Evolutionary conservation across 768 basidiomycete species (phyloP).

Genomic region (Agrocybe praecox): DNA sequence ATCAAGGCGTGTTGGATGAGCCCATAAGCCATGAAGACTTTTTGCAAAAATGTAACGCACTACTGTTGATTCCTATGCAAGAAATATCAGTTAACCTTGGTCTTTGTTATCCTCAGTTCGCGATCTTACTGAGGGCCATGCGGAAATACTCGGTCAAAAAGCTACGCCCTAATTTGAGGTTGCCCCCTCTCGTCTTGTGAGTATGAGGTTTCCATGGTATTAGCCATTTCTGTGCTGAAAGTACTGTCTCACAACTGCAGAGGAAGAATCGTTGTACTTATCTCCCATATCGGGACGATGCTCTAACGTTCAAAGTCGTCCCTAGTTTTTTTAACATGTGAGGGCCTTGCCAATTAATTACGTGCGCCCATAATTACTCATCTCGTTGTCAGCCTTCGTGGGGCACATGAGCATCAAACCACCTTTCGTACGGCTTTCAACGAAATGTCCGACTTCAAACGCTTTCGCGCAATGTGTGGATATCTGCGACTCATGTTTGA

Average conservation of each 20-base stretch:
- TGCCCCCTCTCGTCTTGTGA: slow-evolving; percentile 4
- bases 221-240: neutral
- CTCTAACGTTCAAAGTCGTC: neutral
- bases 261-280: neutral
- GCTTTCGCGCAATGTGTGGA: neutral
- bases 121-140: neutral
- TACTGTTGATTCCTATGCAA: neutral
- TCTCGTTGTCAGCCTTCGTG: neutral
- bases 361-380: neutral
- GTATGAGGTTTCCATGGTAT: neutral
- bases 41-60: neutral
- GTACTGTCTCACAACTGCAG: neutral
- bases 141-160: slow-evolving; percentile 1
- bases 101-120: neutral
- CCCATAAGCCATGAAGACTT: neutral
- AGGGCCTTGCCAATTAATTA: neutral
- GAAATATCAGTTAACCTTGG: neutral
- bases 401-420: neutral
- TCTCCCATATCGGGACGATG: neutral
- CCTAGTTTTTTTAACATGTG: neutral
- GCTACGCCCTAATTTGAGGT: neutral
- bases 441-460: neutral
- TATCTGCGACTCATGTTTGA: slow-evolving; percentile 5
- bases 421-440: neutral
- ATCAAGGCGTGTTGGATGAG: neutral